phyloP scores from a whole-genome alignment of 345 rosid genomes.

The Eucalyptus virginea region DNA sequence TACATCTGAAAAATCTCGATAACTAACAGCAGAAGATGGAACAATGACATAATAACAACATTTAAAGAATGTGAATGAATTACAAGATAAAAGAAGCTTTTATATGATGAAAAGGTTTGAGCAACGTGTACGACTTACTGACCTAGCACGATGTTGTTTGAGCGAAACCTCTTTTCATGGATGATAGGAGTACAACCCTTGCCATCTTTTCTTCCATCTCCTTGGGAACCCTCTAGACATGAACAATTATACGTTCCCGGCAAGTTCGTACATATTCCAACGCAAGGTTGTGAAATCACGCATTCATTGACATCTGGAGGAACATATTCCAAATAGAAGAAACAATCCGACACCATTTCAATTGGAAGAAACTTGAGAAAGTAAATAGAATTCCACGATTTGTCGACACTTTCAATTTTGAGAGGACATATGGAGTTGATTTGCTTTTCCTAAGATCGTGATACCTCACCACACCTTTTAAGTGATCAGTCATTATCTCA shows the following conservation, averaged over 20 bases:
- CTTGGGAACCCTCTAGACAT: conserved; percentile 9
- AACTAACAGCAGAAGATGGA: neutral
- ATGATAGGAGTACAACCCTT: neutral
- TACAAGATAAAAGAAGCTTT: neutral
- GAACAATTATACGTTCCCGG: conserved; percentile 8
- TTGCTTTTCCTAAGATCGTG: too few species aligned
- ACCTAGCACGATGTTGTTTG: neutral
- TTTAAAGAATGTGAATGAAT: neutral
- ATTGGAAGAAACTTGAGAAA: neutral
- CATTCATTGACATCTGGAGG: conserved; percentile 13
- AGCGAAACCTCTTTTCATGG: neutral
- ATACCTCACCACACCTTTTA: too few species aligned
- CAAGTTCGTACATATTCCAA: neutral
- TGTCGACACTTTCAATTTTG: neutral
- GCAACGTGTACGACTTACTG: neutral
- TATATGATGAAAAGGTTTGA: neutral
- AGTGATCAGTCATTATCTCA: too few species aligned
- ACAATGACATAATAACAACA: neutral
- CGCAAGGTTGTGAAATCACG: neutral
- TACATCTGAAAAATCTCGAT: neutral
- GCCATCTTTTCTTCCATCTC: conserved; percentile 1
- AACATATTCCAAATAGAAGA: too few species aligned
- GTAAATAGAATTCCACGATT: neutral
- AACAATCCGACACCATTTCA: neutral
- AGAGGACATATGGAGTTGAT: neutral